Base-by-base conservation (phyloP, 2,329 filamentous ascomycete genomes). In the Alternaria hordeiaustralica region DNA sequence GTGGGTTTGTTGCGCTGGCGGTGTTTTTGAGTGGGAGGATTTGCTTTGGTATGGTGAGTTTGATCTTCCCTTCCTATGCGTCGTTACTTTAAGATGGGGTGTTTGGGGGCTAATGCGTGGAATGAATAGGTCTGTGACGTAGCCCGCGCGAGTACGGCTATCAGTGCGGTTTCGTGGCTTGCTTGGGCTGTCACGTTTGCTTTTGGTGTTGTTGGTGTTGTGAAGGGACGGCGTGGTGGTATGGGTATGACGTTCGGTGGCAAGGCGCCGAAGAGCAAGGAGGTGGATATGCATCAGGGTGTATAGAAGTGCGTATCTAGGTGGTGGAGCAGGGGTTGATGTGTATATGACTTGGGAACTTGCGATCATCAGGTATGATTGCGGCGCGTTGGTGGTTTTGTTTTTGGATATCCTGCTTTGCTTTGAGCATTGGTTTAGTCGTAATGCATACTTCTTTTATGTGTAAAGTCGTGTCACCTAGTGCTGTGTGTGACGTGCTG, bases 1-100 rank as follows among this genome's bases (percentile, higher is more conserved):
- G 91, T 1, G 93, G 93, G 7, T 91, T 93, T 72, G 89, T 96
- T 69, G 92, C 93, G 0, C 80, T 94, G 11, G 93, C 91, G 0
- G 90, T 89, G 20, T 84, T 84, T 59, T 80, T 93, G 61, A 87
- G 87, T 57, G 84, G 87, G 15, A 82, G 87, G 0, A 80, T 86
- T 60, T 89, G 88, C 74, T 84, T 82, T 45, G 82, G 84, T 45
- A 82, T 79, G 18, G 65, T 67, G 55, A 7, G 65, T 65, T 45
- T n/a, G 13, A 13, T 12, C 5, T 36, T 11, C 15, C 12, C n/a
- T 20, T 20, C 11, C n/a, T 7, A 9, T n/a, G 4, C 18, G 18
- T 12, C 4, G 6, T 11, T 18, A 8, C 30, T 9, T 23, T 15
- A 3, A 18, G 13, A 33, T 46, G 13, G 6, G 28, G 21, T 6